Evolutionary conservation across 768 basidiomycete species (phyloP), one percentile per base, ranked within the genome.

Genomic region (Mycena capillaripes): DNA sequence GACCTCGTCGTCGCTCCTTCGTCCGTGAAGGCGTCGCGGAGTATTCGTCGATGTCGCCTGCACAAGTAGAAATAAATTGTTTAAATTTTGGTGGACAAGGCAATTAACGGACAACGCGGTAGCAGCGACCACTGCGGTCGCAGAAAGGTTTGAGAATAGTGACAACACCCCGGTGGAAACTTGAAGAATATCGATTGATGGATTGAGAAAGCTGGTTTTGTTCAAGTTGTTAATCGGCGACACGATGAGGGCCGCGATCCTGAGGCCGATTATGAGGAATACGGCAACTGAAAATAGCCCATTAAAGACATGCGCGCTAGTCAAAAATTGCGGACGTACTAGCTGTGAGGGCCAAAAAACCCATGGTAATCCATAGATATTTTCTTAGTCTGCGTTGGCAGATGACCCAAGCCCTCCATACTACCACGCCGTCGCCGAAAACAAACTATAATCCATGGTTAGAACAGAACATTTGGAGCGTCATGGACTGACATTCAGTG

Each of bases 361-460:
- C 48, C 6, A 69, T 61, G 4, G 72, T 36, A 16, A 69, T 23
- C n/a, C 62, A 65, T 3, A 73, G 16, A 23, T 69, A 73, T 44
- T 61, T 73, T 9, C 72, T 61, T 21, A 61, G 63, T 11, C 60
- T 34, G 1, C 58, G 44, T 11, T 46, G 27, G 12, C 62, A 60
- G 44, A 73, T 36, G 4, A 73, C 38, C 67, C 72, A 60, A 2
- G 63, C 67, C 17, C 72, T 14, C 72, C 72, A 73, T 17, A 73
- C 44, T 1, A 73, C 72, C 3, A 73, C 55, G 7, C 53, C 34
- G 16, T 73, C 72, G 48, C 62, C 61, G 19, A 72, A 14, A 8
- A 52, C 36, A 38, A 53, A 69, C 68, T 69, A 21, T 14, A n/a
- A 34, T 30, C 8, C 53, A 34, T 21, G 32, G 53, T 56, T 21